Evolutionary conservation across 257 asterid genomes (phyloP).

Genomic region (Jaltomata sinuosa): DNA sequence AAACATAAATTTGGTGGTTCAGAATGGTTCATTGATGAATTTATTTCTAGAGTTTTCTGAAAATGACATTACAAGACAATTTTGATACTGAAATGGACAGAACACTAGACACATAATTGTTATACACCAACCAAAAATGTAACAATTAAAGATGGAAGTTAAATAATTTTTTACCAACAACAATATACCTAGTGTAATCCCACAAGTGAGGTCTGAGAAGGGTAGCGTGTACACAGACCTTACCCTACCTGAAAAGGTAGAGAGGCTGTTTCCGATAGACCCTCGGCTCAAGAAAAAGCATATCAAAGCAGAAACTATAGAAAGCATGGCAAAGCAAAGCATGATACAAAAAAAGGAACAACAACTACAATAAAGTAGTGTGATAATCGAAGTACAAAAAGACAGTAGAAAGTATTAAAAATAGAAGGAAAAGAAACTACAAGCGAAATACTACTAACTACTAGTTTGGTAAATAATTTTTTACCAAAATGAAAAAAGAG

Average conservation of each 20-base stretch:
- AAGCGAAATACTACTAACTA: too few species aligned
- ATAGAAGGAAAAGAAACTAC: not conserved
- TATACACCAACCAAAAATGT: not conserved
- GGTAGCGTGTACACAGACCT: not conserved
- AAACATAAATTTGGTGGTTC: not conserved
- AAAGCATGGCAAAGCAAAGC: not conserved
- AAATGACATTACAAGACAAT: not conserved
- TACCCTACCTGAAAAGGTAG: too few species aligned
- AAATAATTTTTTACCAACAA: not conserved
- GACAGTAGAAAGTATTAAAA: too few species aligned
- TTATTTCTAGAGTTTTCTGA: not conserved
- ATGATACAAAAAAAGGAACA: too few species aligned
- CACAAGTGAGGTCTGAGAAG: not conserved
- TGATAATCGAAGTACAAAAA: not conserved
- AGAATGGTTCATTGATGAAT: not conserved
- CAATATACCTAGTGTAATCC: too few species aligned
- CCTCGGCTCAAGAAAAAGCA: not conserved
- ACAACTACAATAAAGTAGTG: too few species aligned
- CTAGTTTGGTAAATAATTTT: too few species aligned
- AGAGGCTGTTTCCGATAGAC: too few species aligned
- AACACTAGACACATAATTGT: not conserved
- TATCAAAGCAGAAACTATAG: not conserved
- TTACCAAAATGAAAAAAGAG: not conserved
- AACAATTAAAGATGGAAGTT: not conserved
- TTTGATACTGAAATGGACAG: not conserved